Percentiles rank a stretch among this genome's conserved stretches.
Conservation (phyloP, 495 filamentous ascomycete genomes). For the Tricharina praecox region DNA sequence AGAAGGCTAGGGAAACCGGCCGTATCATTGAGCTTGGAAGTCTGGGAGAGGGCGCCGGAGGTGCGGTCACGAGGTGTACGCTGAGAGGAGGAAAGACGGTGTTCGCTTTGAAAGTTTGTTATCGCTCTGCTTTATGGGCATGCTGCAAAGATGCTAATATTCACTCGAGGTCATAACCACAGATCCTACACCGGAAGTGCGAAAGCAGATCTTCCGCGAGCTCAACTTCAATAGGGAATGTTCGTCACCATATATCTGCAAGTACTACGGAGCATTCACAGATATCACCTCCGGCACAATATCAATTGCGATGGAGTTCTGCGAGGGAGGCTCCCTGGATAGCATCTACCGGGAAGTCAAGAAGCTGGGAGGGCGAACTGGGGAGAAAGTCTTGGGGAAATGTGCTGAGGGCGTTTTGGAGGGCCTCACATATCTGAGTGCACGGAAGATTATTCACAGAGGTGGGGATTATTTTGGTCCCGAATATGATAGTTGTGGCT, state of each 20-base stretch:
- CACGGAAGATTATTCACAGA: constrained; percentile 91
- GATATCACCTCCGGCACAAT: constrained; percentile 87
- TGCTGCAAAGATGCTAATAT: too few species aligned
- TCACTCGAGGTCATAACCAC: constrained; percentile 92
- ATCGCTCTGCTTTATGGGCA: too few species aligned
- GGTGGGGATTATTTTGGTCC: constrained; percentile 29
- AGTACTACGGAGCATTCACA: constrained; percentile 91
- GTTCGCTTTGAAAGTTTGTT: constrained; percentile 81
- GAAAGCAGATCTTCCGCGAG: constrained; percentile 92
- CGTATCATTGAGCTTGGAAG: constrained; percentile 76
- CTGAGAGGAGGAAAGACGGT: constrained; percentile 81
- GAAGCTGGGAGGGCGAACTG: constrained; percentile 79
- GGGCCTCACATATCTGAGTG: constrained; percentile 89
- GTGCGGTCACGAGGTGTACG: constrained; percentile 80
- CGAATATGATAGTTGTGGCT: not conserved
- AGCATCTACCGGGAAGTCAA: constrained; percentile 95
- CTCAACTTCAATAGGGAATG: constrained; percentile 95
- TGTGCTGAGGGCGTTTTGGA: constrained; percentile 89
- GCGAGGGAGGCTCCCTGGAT: constrained; percentile 87
- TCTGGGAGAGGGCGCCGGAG: constrained; percentile 86
- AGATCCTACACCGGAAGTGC: constrained; percentile 90
- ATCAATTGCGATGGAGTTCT: constrained; percentile 97
- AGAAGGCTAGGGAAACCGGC: constrained; percentile 73
- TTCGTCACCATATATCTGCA: constrained; percentile 81
- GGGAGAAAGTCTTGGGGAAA: constrained; percentile 96